phyloP scores from a whole-genome alignment of 2,329 filamentous ascomycete species.

The Pseudomassariella vexata region DNA sequence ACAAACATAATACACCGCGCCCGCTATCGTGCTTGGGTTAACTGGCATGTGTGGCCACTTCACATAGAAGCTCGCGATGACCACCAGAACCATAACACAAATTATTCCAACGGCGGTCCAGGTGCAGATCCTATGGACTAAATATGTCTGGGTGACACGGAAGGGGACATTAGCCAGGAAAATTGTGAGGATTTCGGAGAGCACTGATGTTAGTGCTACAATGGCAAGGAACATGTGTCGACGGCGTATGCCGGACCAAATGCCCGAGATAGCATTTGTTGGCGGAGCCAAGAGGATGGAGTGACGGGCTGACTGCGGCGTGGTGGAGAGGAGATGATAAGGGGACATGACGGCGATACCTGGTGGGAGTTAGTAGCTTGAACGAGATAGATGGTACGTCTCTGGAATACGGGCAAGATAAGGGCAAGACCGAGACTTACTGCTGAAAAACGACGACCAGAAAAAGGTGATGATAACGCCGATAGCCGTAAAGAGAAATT shows the following conservation, averaged over 20 bases:
- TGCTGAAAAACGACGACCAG: conserved; percentile 30
- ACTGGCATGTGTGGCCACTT: conserved; percentile 30
- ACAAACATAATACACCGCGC: conserved; percentile 28
- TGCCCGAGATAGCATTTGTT: conserved; percentile 24
- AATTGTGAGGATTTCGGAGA: conserved; percentile 31
- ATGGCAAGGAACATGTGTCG: conserved; percentile 26
- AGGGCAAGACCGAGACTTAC: conserved; percentile 16
- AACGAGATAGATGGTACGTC: too few relatives aligned
- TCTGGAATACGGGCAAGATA: background rate
- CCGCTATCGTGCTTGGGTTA: conserved; percentile 28
- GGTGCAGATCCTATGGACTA: conserved; percentile 24
- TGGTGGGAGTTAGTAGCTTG: too few relatives aligned
- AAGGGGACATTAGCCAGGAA: conserved; percentile 32
- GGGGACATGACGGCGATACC: conserved; percentile 30
- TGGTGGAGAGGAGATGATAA: conserved; percentile 26
- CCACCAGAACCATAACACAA: conserved; percentile 27
- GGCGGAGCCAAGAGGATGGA: conserved; percentile 28
- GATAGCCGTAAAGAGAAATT: conserved; percentile 32
- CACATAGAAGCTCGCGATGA: conserved; percentile 26
- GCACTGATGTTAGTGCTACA: conserved; percentile 25
- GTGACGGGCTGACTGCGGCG: conserved; percentile 19
- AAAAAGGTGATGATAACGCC: conserved; percentile 31
- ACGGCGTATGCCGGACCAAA: conserved; percentile 26
- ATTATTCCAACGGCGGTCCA: conserved; percentile 27
- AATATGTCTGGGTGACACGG: conserved; percentile 26